Percentiles rank a stretch among this genome's conserved stretches.
phyloP scores from a whole-genome alignment of 805 yeast genomes.

The Candida sonorensis region DNA sequence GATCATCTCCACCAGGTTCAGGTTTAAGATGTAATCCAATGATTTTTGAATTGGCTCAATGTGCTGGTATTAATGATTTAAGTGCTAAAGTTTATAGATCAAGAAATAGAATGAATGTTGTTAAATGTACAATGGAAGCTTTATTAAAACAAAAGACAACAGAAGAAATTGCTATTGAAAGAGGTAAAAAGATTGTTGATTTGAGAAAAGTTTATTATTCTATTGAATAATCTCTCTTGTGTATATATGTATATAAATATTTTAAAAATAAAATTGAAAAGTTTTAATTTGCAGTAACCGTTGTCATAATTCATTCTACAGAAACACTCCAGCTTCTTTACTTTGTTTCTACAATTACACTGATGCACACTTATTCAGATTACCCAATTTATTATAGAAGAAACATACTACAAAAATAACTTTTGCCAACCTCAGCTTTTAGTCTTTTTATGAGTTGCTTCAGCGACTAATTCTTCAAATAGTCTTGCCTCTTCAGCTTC shows the following conservation, averaged over 20 bases:
- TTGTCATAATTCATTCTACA: too few species aligned
- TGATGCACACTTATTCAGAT: too few species aligned
- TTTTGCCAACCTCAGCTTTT: too few species aligned
- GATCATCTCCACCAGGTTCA: conserved; percentile 88
- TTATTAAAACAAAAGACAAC: conserved; percentile 69
- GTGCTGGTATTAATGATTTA: conserved; percentile 90
- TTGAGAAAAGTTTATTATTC: conserved; percentile 81
- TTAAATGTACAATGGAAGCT: conserved; percentile 84
- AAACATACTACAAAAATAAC: too few species aligned
- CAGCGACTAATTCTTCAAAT: conserved; percentile 89
- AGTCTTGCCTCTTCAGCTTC: conserved; percentile 90
- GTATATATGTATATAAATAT: conserved; percentile 2
- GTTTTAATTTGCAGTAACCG: too few species aligned
- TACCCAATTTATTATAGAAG: too few species aligned
- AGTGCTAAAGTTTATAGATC: conserved; percentile 89
- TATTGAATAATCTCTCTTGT: conserved; percentile 11
- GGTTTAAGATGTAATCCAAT: conserved; percentile 90
- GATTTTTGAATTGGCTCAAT: conserved; percentile 84
- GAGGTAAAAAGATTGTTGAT: conserved; percentile 95
- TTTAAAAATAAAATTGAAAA: not conserved
- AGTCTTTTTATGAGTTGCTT: conserved; percentile 59
- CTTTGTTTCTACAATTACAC: too few species aligned
- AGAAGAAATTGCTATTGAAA: conserved; percentile 80
- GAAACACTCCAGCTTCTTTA: too few species aligned
- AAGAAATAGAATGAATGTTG: conserved; percentile 91